A percentile compares a stretch with the other conserved stretches of the same genome.
These are phyloP conservation scores for Clavaria fumosa DNA, from an alignment of 768 basidiomycete genomes.

Conservation along the genomic window DNA sequence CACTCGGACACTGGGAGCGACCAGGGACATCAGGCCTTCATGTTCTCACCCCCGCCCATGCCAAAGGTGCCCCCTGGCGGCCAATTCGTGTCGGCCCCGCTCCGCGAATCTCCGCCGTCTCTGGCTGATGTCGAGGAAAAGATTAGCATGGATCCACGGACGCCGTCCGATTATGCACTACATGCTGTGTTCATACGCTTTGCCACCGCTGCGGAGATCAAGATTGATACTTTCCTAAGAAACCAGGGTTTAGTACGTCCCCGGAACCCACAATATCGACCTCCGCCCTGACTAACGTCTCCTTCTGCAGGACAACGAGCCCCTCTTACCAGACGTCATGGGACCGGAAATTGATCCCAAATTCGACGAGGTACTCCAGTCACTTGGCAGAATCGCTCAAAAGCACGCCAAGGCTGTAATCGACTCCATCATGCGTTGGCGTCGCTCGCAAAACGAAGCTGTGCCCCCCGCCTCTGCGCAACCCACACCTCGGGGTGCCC, in stretches of 20 bases:
- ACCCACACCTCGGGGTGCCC: slow-evolving; percentile 19
- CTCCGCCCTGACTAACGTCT: neutral
- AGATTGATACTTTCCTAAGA: slow-evolving; percentile 62
- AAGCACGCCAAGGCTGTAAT: slow-evolving; percentile 74
- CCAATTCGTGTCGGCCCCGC: slow-evolving; percentile 28
- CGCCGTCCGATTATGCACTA: slow-evolving; percentile 77
- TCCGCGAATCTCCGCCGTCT: slow-evolving; percentile 37
- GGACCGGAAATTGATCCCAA: slow-evolving; percentile 59
- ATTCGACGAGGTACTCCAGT: slow-evolving; percentile 76
- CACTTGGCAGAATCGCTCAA: slow-evolving; percentile 74
- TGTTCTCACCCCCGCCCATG: slow-evolving; percentile 61
- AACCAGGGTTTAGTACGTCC: slow-evolving; percentile 49
- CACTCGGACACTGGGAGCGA: slow-evolving; percentile 61
- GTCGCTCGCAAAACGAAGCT: slow-evolving; percentile 57
- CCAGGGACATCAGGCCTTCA: slow-evolving; percentile 32
- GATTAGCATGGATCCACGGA: slow-evolving; percentile 55
- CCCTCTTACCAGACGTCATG: slow-evolving; percentile 47
- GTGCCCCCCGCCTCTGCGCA: slow-evolving; percentile 31
- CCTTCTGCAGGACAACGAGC: slow-evolving; percentile 45
- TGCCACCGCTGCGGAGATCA: slow-evolving; percentile 61
- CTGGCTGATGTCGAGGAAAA: slow-evolving; percentile 48
- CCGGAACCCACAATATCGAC: slow-evolving; percentile 2
- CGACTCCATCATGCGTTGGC: slow-evolving; percentile 80
- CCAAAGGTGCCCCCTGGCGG: slow-evolving; percentile 68
- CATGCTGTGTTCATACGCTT: slow-evolving; percentile 84